A percentile compares a stretch with the other conserved stretches of the same genome.
These are phyloP conservation scores for Gryganskiella cystojenkinii DNA, from an alignment of 192 early-diverging fungal species.

Conservation along the genomic window DNA sequence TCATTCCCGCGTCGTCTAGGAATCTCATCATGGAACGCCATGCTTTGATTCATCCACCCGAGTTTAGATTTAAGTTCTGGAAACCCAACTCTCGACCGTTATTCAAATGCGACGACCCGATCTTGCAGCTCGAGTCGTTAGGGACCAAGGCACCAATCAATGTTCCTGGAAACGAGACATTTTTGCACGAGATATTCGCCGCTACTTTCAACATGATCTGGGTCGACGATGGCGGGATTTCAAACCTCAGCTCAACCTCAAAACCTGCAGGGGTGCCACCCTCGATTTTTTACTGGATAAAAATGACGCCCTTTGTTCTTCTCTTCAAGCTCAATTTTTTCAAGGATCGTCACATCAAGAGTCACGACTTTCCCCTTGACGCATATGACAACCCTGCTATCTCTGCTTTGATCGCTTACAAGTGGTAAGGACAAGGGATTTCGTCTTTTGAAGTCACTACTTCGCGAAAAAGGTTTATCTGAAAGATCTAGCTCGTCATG, in stretches of 20 bases:
- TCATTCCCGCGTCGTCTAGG: too few relatives aligned
- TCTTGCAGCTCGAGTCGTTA: too few relatives aligned
- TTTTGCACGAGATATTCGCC: constrained; percentile 17
- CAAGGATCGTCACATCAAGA: neutral
- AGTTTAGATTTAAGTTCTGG: too few relatives aligned
- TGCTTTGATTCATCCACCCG: too few relatives aligned
- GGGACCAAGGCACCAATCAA: too few relatives aligned
- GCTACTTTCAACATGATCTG: constrained; percentile 30
- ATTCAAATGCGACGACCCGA: too few relatives aligned
- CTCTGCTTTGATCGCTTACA: constrained; percentile 13
- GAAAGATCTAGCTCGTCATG: too few relatives aligned
- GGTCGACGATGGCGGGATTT: neutral
- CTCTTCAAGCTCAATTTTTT: neutral
- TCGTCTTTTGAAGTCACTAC: neutral
- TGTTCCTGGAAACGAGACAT: too few relatives aligned
- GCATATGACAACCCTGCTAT: constrained; percentile 10
- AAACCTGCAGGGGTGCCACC: neutral
- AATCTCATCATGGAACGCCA: too few relatives aligned
- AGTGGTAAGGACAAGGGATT: constrained; percentile 9
- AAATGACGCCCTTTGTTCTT: neutral
- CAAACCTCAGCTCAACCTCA: neutral
- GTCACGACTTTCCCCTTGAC: constrained; percentile 5
- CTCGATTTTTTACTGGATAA: neutral
- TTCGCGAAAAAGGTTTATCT: too few relatives aligned
- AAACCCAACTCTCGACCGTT: too few relatives aligned